Conservation (phyloP, 1,284 basidiomycete species). For the Trichosporon sp. region DNA sequence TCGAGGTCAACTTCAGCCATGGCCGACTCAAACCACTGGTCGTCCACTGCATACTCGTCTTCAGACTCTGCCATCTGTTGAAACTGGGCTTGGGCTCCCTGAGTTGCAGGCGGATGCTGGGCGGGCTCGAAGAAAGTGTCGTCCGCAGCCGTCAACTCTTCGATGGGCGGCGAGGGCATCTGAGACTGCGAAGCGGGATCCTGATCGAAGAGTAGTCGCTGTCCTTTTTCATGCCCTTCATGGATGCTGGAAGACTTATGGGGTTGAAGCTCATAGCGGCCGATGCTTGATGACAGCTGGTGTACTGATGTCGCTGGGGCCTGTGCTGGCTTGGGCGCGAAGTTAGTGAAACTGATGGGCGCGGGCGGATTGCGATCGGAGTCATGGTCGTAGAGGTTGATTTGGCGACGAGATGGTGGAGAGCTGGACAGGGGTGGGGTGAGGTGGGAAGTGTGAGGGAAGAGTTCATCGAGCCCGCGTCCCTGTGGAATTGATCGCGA, state of each 20-base stretch:
- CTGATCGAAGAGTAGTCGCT: neutral
- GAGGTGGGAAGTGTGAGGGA: neutral
- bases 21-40: slow-evolving; percentile 23
- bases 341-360: neutral
- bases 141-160: neutral
- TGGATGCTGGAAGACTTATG: neutral
- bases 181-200: neutral
- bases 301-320: neutral
- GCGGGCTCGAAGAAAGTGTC: neutral
- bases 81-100: neutral
- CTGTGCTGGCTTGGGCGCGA: neutral
- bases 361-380: neutral
- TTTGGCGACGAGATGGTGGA: neutral
- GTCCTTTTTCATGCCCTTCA: neutral
- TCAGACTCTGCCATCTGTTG: neutral
- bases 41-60: slow-evolving; percentile 19
- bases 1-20: slow-evolving; percentile 25
- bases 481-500: neutral
- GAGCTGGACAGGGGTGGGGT: slow-evolving; percentile 8
- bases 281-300: neutral
- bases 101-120: neutral
- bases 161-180: neutral
- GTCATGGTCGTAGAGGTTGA: neutral
- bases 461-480: neutral
- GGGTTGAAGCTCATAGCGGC: neutral